Base-by-base conservation (phyloP, 768 basidiomycete genomes). In the Naematelia encephala region DNA sequence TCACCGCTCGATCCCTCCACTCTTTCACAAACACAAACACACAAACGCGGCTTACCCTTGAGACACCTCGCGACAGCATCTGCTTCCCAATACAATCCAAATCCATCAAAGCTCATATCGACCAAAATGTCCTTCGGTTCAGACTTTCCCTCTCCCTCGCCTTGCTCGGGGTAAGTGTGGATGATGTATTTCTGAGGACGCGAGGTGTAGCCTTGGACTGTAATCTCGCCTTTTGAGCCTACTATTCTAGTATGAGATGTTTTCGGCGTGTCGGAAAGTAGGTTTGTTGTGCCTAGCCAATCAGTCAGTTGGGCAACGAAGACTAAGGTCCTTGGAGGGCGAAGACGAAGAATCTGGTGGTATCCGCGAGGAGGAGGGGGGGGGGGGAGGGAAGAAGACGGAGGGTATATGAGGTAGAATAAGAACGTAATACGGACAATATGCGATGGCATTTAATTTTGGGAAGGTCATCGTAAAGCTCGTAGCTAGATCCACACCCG, bases 21-120 rank as follows among this genome's bases (percentile, higher is more conserved):
- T 1, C 3, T 54, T 10, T 21, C 5, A 10, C 14, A 56, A n/a
- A n/a, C n/a, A n/a, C n/a, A n/a, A n/a, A n/a, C n/a, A 42, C 39
- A 42, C n/a, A 11, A 11, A 42, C 11, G 39, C 39, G n/a, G 39
- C 58, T 28, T 30, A 60, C 60, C 60, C 27, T 52, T 52, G 10
- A 73, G 30, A 48, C 57, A 68, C 28, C 67, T 45, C 1, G 67
- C 71, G 1, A 73, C 71, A 5, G 46, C 62, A 45, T 73, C 71
- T 4, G 71, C 71, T 43, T 73, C 71, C 50, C 57, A 70, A 23
- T 59, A 64, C 43, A 73, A 47, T 21, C 71, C 71, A 42, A 63
- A 63, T 2, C 61, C 64, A 5, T 57, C 56, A 23, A 73, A 69
- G 4, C 28, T 26, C 49, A 56, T 50, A 47, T 73, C 46, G 46